Base-by-base conservation (phyloP, 2,329 filamentous ascomycete genomes). In the Metarhizium sp. region DNA sequence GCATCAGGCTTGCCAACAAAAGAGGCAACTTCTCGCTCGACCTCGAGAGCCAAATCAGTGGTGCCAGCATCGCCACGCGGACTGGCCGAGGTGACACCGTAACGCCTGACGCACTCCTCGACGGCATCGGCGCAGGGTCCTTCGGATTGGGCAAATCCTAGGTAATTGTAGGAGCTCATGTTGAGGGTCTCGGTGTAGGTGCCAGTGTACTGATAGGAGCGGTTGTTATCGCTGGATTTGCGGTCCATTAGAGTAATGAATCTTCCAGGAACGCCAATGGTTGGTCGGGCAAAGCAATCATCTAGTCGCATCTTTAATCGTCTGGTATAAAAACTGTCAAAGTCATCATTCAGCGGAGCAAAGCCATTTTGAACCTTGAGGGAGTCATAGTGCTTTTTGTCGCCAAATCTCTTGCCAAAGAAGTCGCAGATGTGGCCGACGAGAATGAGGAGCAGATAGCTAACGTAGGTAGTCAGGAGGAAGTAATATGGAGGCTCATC, bases 121-220 rank as follows among this genome's bases (percentile, higher is more conserved):
- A 92, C 90, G 14, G 89, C 87, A 69, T 97, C 92, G 50, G 94
- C 94, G 67, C 94, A 99, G 45, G 94, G 92, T 11, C 94, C 94
- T 62, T 97, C 92, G 0, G 94, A 96, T 71, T 99, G 94, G 52
- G 94, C 94, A 66, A 99, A 99, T 47, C 94, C 94, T 29, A 99
- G 88, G 69, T 99, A 99, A 73, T 99, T 99, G 80, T 99, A 99
- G 1, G 94, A 99, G 76, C 92, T 96, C 87, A 99, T 88, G 74
- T 99, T 99, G 64, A 99, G 77, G 0, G 94, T 97, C 72, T 99
- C 90, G 1, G 92, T 97, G 57, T 84, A 87, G 50, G 90, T 95
- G 56, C 94, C 94, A 2, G 89, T 92, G 71, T 91, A 85, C 68
- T 88, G 83, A 77, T 96, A 99, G 57, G 87, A 86, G 66, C 87